Evolutionary conservation across 2,329 filamentous ascomycete species (phyloP), one percentile per base, ranked within the genome.

Genomic region (Aspergillus candidus): DNA sequence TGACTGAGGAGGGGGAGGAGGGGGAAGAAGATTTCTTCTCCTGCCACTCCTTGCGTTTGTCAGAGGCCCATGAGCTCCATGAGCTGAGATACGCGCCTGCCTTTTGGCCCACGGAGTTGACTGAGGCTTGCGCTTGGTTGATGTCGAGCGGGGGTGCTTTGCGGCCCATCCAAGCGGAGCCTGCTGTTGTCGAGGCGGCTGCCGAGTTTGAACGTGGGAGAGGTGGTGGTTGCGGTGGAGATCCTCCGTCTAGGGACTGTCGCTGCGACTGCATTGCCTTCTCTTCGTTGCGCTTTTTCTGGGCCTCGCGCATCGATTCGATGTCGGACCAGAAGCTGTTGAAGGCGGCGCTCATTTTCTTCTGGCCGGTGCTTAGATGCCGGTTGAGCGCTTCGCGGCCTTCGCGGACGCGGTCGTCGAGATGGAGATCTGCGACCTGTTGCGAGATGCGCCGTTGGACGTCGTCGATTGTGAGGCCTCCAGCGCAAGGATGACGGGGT

Each of bases 381-480:
- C 90, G 83, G n/a, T 88, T 88, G 2, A 97, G 75, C 0, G 84
- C 86, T 64, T 97, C 93, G 43, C 83, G 80, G 7, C 89, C 86
- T 48, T 87, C 83, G 1, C 86, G 84, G 46, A 97, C 82, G 7
- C 87, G 81, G 62, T 97, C 93, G 62, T 98, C 93, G 2, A 97
- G 77, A 62, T 97, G 90, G 38, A 97, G 77, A 49, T 97, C 91
- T 53, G 91, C 86, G 39, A 98, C 87, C 68, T 97, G 93, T 64
- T 94, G 86, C 31, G 88, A 83, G 30, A 98, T 78, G 17, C 93
- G 79, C 40, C 93, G 80, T 63, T 96, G 91, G 11, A 98, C 84
- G 63, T 98, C 93, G 54, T 97, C 93, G 50, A 98, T 89, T 1
- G 85, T 90, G 14, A 98, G 75, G 0, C 89, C 91, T 18, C 93